Percentiles rank a stretch among this genome's conserved stretches.
Evolutionary conservation across 2,329 filamentous ascomycete species (phyloP).

Genomic region (Pseudogymnoascus sp.): DNA sequence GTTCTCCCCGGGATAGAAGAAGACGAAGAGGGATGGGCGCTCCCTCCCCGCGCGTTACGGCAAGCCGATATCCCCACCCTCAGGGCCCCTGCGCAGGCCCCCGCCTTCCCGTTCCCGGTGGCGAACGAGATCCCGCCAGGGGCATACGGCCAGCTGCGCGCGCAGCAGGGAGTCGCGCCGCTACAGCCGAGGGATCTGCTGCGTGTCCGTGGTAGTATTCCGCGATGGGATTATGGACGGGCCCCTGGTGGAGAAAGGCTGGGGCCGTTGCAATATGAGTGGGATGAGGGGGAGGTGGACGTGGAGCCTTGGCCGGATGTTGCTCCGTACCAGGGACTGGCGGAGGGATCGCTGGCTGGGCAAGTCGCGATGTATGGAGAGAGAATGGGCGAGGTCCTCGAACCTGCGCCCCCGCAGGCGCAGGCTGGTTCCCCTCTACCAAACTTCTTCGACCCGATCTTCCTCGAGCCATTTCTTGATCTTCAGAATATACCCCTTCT

Average conservation of each 20-base stretch:
- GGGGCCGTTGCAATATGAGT: neutral
- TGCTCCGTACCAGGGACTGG: neutral
- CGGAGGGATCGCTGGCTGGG: neutral
- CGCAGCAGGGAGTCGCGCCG: neutral
- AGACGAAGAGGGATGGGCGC: too few relatives aligned
- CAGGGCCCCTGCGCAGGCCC: neutral
- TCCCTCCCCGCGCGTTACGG: neutral
- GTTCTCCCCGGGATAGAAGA: neutral
- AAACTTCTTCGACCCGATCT: neutral
- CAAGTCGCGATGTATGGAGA: neutral
- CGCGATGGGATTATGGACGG: neutral
- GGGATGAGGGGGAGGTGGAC: neutral
- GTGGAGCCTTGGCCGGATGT: neutral
- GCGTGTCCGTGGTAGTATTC: neutral
- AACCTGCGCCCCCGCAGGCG: neutral
- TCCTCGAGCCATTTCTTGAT: neutral
- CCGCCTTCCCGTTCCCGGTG: neutral
- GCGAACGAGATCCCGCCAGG: neutral
- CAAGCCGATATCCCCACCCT: neutral
- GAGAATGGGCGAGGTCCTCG: neutral
- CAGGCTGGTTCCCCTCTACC: neutral
- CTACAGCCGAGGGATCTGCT: neutral
- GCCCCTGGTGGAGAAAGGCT: neutral
- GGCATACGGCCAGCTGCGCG: neutral
- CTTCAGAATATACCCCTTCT: neutral